A percentile compares a stretch with the other conserved stretches of the same genome.
These are phyloP conservation scores for Phaeotremella skinneri DNA, from an alignment of 768 basidiomycete genomes.

Conservation along the genomic window DNA sequence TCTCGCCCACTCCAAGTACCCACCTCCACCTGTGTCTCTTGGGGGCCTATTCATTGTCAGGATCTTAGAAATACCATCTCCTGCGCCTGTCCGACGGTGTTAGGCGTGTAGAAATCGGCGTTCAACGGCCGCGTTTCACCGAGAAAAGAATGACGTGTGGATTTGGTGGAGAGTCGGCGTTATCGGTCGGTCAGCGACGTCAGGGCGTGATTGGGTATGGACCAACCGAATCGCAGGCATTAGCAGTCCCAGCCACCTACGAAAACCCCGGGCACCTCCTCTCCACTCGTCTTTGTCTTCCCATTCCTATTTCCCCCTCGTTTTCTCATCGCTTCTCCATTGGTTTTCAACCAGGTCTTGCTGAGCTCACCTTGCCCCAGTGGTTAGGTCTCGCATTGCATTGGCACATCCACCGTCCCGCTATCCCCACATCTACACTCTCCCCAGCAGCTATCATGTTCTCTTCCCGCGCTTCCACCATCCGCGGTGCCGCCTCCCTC, in stretches of 20 bases:
- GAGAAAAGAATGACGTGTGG: background rate
- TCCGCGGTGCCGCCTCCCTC: conserved; percentile 28
- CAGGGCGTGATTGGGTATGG: background rate
- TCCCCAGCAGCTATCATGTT: conserved; percentile 15
- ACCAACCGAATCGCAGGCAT: background rate
- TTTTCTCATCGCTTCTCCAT: background rate
- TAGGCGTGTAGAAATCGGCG: no score
- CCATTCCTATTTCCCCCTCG: background rate
- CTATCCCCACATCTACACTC: background rate
- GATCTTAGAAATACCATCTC: no score
- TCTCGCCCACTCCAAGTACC: no score
- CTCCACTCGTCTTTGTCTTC: background rate
- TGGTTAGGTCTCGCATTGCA: background rate
- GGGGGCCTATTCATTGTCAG: no score
- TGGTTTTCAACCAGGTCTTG: no score
- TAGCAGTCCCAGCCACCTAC: background rate
- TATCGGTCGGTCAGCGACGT: background rate
- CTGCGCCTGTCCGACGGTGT: no score
- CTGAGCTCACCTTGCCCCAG: background rate
- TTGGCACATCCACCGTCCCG: background rate
- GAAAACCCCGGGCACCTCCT: background rate
- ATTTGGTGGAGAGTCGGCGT: background rate
- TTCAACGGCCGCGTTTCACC: background rate
- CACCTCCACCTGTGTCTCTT: background rate
- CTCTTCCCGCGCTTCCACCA: conserved; percentile 27